Conservation (phyloP, 129 eudicot species). For the Centrapalus pauciflorus region DNA sequence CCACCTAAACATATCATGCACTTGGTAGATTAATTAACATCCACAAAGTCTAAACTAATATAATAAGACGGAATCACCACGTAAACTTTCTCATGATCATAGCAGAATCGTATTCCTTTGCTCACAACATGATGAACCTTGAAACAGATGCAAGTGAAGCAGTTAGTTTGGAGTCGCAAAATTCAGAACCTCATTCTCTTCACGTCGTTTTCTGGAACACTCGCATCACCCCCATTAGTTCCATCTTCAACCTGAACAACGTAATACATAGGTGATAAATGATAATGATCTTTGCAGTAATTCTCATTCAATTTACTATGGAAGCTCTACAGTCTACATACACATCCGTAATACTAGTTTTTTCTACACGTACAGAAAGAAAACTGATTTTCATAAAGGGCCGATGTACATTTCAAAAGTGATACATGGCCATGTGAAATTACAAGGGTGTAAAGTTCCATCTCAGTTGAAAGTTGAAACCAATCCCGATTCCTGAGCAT, state of each 20-base stretch:
- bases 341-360: neutral
- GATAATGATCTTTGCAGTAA: neutral
- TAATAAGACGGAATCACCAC: slow-evolving; percentile 9
- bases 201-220: slow-evolving; percentile 71
- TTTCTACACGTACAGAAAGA: neutral
- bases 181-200: slow-evolving; percentile 56
- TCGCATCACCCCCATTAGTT: slow-evolving; percentile 53
- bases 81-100: slow-evolving; percentile 15
- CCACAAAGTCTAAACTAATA: slow-evolving; percentile 12
- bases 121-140: slow-evolving; percentile 14
- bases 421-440: neutral
- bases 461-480: neutral
- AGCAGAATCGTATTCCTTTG: neutral
- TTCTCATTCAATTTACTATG: neutral
- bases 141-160: neutral
- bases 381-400: too few relatives aligned
- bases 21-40: slow-evolving; percentile 4
- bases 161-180: slow-evolving; percentile 15
- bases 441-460: neutral
- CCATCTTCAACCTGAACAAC: slow-evolving; percentile 38
- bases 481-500: neutral
- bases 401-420: too few relatives aligned
- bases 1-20: slow-evolving; percentile 6
- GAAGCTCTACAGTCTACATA: neutral
- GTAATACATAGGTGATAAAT: neutral